Evolutionary conservation across 116 monocot genomes (phyloP).

Genomic region (Thalassia testudinum): DNA sequence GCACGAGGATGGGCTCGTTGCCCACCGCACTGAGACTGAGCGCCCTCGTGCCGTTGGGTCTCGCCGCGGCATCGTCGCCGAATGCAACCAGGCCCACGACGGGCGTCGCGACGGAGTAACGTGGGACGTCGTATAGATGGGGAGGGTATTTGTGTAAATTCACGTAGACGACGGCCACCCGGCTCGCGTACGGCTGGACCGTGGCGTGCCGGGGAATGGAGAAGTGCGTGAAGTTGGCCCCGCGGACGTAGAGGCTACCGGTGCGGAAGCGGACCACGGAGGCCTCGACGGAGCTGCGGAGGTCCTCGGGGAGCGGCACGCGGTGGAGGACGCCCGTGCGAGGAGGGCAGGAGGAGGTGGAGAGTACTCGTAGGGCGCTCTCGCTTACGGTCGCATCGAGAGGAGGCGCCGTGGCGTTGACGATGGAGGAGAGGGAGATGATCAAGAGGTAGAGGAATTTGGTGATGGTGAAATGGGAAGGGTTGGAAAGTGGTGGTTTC

Average conservation of each 20-base stretch:
- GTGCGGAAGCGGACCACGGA: constrained; percentile 1
- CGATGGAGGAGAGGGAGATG: background rate
- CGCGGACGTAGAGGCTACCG: background rate
- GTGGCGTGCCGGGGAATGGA: background rate
- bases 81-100: background rate
- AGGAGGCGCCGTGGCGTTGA: background rate
- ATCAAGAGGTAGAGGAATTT: background rate
- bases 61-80: background rate
- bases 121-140: background rate
- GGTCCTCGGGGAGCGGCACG: background rate
- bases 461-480: too few species aligned
- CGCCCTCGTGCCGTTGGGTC: background rate
- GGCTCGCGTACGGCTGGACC: background rate
- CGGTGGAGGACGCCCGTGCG: background rate
- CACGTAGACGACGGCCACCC: background rate
- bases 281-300: background rate
- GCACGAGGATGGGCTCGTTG: background rate
- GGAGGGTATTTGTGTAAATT: background rate
- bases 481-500: too few species aligned
- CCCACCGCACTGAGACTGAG: background rate
- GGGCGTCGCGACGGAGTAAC: background rate
- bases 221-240: background rate
- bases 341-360: background rate
- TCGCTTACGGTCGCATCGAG: background rate
- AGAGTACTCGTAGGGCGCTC: background rate